Percentiles rank a stretch among this genome's conserved stretches.
phyloP scores from a whole-genome alignment of 2,329 filamentous ascomycete species.

The Trichoderma endophyticum region DNA sequence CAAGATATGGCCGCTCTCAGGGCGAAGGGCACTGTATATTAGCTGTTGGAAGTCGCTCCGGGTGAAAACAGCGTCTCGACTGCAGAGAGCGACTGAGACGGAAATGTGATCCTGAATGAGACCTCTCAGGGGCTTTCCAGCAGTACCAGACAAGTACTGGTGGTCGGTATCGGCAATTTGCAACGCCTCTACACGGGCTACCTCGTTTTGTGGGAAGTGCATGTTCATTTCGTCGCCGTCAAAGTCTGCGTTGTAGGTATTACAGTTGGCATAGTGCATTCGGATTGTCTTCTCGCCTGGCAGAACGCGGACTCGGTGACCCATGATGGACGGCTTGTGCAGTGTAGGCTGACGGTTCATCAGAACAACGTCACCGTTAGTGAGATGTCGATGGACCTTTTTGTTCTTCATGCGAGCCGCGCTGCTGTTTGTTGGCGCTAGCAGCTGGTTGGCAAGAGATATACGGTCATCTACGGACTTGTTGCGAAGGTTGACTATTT shows the following conservation, averaged over 20 bases:
- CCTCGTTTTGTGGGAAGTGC: slow-evolving; percentile 97
- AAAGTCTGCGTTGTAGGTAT: slow-evolving; percentile 99
- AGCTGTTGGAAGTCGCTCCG: slow-evolving; percentile 87
- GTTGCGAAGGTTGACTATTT: slow-evolving; percentile 80
- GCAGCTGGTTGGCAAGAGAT: slow-evolving; percentile 86
- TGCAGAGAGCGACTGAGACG: slow-evolving; percentile 87
- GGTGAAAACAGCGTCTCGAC: slow-evolving; percentile 86
- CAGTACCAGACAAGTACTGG: slow-evolving; percentile 91
- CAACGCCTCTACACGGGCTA: slow-evolving; percentile 87
- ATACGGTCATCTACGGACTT: slow-evolving; percentile 86
- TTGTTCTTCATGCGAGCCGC: slow-evolving; percentile 80
- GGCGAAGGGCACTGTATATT: slow-evolving; percentile 84
- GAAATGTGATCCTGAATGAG: slow-evolving; percentile 98
- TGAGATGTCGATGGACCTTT: slow-evolving; percentile 93
- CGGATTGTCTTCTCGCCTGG: slow-evolving; percentile 95
- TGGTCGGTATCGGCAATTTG: slow-evolving; percentile 95
- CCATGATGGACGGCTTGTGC: slow-evolving; percentile 99
- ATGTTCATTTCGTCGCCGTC: slow-evolving; percentile 99
- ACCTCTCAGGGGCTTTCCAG: slow-evolving; percentile 89
- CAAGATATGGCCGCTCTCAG: slow-evolving; percentile 84
- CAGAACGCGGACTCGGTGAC: slow-evolving; percentile 85
- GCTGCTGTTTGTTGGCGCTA: slow-evolving; percentile 75
- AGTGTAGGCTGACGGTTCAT: slow-evolving; percentile 99
- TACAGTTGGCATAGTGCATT: slow-evolving; percentile 99
- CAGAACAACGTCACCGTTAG: slow-evolving; percentile 92